phyloP scores from a whole-genome alignment of 352 stramenopile genomes.

The Phytophthora sojae region DNA sequence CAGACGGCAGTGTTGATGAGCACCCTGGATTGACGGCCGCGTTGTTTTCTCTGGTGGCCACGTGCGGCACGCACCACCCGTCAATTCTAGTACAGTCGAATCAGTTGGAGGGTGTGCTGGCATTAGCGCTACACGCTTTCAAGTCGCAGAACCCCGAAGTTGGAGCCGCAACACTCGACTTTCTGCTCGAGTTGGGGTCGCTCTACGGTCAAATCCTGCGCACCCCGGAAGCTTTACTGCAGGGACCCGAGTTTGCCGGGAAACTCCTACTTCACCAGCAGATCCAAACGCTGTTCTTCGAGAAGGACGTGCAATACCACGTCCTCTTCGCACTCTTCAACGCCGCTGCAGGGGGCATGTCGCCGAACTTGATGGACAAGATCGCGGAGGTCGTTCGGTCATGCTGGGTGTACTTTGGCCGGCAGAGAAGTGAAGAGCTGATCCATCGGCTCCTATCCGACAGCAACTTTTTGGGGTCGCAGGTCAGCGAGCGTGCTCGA shows the following conservation, averaged over 20 bases:
- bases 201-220: slow-evolving; percentile 80
- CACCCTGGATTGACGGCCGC: slow-evolving; percentile 55
- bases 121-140: slow-evolving; percentile 66
- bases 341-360: slow-evolving; percentile 63
- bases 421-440: slow-evolving; percentile 68
- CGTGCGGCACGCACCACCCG: slow-evolving; percentile 60
- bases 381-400: slow-evolving; percentile 78
- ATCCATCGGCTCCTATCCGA: slow-evolving; percentile 66
- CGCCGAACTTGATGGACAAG: slow-evolving; percentile 67
- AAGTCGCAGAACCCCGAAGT: slow-evolving; percentile 77
- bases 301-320: slow-evolving; percentile 81
- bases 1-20: slow-evolving; percentile 58
- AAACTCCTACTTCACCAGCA: slow-evolving; percentile 68
- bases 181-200: slow-evolving; percentile 69
- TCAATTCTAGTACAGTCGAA: slow-evolving; percentile 75
- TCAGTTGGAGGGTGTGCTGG: slow-evolving; percentile 68
- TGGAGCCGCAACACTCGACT: slow-evolving; percentile 58
- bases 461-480: slow-evolving; percentile 65
- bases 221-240: slow-evolving; percentile 57
- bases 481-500: slow-evolving; percentile 60
- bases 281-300: slow-evolving; percentile 80
- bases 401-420: slow-evolving; percentile 78
- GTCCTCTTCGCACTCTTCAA: slow-evolving; percentile 75
- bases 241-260: slow-evolving; percentile 54
- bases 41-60: slow-evolving; percentile 69